Base-by-base conservation (phyloP, 2,329 filamentous ascomycete species). In the Xylariaceae sp. region DNA sequence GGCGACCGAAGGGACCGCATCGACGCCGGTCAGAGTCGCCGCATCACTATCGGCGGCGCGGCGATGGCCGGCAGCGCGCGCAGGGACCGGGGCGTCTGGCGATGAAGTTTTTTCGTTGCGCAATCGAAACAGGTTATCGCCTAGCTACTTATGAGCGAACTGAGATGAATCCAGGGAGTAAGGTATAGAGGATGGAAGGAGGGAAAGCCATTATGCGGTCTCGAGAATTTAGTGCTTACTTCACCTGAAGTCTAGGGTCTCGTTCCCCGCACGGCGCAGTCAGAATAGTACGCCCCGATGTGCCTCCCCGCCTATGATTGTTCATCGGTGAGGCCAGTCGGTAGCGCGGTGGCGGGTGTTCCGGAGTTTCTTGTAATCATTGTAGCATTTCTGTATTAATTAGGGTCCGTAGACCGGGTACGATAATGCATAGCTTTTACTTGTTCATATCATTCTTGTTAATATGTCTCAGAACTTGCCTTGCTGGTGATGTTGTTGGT, bases 281-380 rank as follows among this genome's bases (percentile, higher is more conserved):
- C 23, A 9, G 23, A 4, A 26, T 26, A 26, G 23, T 26, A 26
- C 9, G 23, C 90, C 7, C 78, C 90, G 54, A 89, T 87, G 75
- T 81, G 87, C 50, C 69, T 9, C 9, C 23, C 23, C 9, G 9
- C 23, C 4, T 26, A 26, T 26, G 23, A 26, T 26, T 26, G 4
- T 26, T 26, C 23, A 26, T 26, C 23, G 23, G 9, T 9, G 23
- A 26, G 23, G 23, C 23, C 23, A 26, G 32, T 12, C 32, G 32
- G 32, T 37, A 10, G 3, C 14, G 32, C 14, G 23, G 44, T 18
- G 44, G 44, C n/a, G 44, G 32, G 32, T 37, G 32, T 37, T 7
- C 12, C 12, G 32, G 32, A 37, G 32, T 37, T 37, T 37, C 32
- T 37, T 37, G 32, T 37, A n/a, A 16, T 37, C 9, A 37, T 37